These are phyloP conservation scores for Aspergillus sp. DNA, from an alignment of 2,329 filamentous ascomycete species.

Conservation along the genomic window DNA sequence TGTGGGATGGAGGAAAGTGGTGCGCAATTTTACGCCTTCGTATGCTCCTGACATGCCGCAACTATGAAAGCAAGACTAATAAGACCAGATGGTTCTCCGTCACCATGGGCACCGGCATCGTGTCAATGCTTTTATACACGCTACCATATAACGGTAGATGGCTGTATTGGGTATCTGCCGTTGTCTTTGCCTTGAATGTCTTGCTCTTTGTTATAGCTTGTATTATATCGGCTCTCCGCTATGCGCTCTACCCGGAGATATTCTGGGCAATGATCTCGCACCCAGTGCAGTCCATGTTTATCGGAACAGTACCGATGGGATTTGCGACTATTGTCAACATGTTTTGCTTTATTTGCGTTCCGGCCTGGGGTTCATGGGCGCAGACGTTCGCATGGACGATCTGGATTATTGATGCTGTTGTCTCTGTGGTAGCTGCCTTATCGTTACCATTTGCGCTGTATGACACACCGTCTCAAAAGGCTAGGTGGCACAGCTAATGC, in stretches of 20 bases:
- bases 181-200: constrained; percentile 38
- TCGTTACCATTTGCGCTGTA: constrained; percentile 60
- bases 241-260: constrained; percentile 64
- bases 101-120: constrained; percentile 46
- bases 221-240: constrained; percentile 58
- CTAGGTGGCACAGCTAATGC: neutral
- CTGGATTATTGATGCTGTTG: constrained; percentile 58
- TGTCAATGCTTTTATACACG: constrained; percentile 38
- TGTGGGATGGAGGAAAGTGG: constrained; percentile 36
- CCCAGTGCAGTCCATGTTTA: constrained; percentile 66
- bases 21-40: constrained; percentile 47
- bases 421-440: constrained; percentile 56
- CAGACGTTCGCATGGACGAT: constrained; percentile 56
- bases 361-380: constrained; percentile 61
- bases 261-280: constrained; percentile 67
- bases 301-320: constrained; percentile 69
- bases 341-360: constrained; percentile 60
- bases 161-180: constrained; percentile 41
- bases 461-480: constrained; percentile 1
- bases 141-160: constrained; percentile 40
- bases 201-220: constrained; percentile 36
- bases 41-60: constrained; percentile 17
- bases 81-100: constrained; percentile 41
- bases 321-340: constrained; percentile 68
- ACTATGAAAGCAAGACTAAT: neutral